A percentile compares a stretch with the other conserved stretches of the same genome.
Evolutionary conservation across 192 early-diverging fungal genomes (phyloP).

Genomic region (Gryganskiella cystojenkinii): DNA sequence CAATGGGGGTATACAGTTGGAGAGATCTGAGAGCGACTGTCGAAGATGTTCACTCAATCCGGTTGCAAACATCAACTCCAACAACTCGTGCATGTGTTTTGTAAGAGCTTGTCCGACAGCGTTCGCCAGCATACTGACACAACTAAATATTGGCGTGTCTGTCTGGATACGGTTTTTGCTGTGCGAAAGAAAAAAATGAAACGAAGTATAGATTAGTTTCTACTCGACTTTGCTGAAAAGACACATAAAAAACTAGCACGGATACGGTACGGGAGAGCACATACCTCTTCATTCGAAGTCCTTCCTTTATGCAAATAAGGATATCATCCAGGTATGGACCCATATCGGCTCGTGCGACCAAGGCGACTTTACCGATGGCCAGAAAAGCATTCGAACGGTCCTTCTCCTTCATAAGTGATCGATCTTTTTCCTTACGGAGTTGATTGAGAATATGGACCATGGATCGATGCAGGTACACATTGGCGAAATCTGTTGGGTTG

Average conservation of each 20-base stretch:
- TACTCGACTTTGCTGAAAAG: background rate
- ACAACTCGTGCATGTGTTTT: slow-evolving; percentile 85
- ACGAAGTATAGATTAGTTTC: background rate
- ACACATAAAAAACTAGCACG: background rate
- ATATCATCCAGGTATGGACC: slow-evolving; percentile 84
- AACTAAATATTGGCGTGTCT: slow-evolving; percentile 77
- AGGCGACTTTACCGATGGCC: slow-evolving; percentile 87
- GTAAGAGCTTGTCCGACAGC: slow-evolving; percentile 93
- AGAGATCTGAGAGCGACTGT: slow-evolving; percentile 83
- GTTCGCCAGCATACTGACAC: slow-evolving; percentile 88
- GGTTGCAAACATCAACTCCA: slow-evolving; percentile 92
- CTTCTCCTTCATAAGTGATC: slow-evolving; percentile 57
- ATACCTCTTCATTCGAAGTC: slow-evolving; percentile 75
- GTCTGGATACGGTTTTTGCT: slow-evolving; percentile 66
- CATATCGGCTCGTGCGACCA: slow-evolving; percentile 82
- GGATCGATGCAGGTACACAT: slow-evolving; percentile 73
- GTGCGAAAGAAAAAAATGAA: slow-evolving; percentile 13
- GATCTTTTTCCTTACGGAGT: slow-evolving; percentile 78
- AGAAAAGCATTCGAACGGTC: slow-evolving; percentile 70
- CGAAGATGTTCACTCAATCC: slow-evolving; percentile 86
- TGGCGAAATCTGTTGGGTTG: slow-evolving; percentile 76
- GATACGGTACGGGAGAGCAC: background rate
- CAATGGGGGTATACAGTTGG: slow-evolving; percentile 85
- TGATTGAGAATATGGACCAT: slow-evolving; percentile 79
- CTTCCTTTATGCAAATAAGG: slow-evolving; percentile 80